Evolutionary conservation across 2,329 filamentous ascomycete genomes (phyloP), one percentile per base, ranked within the genome.

Genomic region (Sclerotinia spermophila): DNA sequence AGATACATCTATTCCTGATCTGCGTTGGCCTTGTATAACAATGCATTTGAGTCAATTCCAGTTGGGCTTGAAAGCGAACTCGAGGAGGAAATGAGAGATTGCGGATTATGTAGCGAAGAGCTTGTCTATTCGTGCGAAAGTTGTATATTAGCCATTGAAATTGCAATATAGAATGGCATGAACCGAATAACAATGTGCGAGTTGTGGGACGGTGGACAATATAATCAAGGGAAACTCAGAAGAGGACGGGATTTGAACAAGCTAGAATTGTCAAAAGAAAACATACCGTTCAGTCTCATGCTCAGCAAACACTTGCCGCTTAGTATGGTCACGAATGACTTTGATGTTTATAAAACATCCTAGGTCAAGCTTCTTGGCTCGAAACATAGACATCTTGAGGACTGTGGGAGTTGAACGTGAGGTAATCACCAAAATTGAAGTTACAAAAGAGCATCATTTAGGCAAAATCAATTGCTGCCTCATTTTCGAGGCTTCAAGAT

Each of bases 31-130:
- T 87, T 48, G 96, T 98, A 83, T 98, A 98, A 84, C 89, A 90
- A 84, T 97, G 94, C 95, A 98, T 97, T 83, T 97, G 91, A 5
- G 91, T 89, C 75, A 99, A 86, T 83, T 98, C 91, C 70, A 99
- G 88, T 84, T 98, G 95, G 56, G 96, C 96, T 81, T 97, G 92
- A 73, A 93, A 93, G 78, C 96, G 92, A 67, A 92, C 89, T 78
- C 94, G 89, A 70, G 89, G 85, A 2, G 94, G 89, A 4, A 99
- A 90, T 1, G 90, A 91, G 44, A 93, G 96, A 82, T 99, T 99
- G 81, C 92, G 93, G 80, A 97, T 93, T 74, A 97, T 91, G 83
- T 97, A 97, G 77, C 92, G 90, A 55, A 96, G 89, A 24, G 92
- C 95, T 92, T 98, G 94, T 82, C 95, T 97, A 73, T 65, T 55